Conservation (phyloP, 306 rosid genomes). For the Cicer yamashitae region DNA sequence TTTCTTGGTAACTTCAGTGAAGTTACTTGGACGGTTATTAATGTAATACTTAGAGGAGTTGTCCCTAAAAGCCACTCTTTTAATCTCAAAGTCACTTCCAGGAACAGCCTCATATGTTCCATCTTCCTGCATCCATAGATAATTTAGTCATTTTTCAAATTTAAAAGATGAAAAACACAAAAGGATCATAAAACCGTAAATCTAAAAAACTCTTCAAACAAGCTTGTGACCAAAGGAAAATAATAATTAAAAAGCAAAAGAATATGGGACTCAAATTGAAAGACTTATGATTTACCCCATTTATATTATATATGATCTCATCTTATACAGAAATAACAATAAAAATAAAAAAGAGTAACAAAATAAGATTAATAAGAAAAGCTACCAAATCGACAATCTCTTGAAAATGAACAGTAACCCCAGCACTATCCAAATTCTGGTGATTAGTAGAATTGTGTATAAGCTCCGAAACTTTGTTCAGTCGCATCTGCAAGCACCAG, state of each 20-base stretch:
- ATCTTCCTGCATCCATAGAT: slow-evolving; percentile 62
- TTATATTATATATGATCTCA: no score
- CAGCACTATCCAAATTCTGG: slow-evolving; percentile 95
- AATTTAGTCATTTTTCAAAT: slow-evolving; percentile 6
- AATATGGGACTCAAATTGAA: slow-evolving; percentile 8
- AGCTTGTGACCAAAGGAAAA: slow-evolving; percentile 13
- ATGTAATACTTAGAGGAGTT: slow-evolving; percentile 92
- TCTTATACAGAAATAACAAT: neutral
- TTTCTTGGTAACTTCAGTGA: slow-evolving; percentile 94
- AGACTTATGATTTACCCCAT: neutral
- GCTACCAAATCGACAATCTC: slow-evolving; percentile 86
- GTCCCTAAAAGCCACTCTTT: slow-evolving; percentile 88
- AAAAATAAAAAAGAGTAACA: neutral
- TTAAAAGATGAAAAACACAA: neutral
- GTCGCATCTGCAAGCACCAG: slow-evolving; percentile 69
- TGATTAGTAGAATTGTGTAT: slow-evolving; percentile 91
- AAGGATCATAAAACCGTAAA: neutral
- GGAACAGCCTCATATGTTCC: slow-evolving; percentile 77
- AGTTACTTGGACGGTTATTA: slow-evolving; percentile 81
- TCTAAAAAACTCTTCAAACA: slow-evolving; percentile 26
- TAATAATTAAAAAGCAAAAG: neutral
- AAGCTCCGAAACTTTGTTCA: slow-evolving; percentile 97
- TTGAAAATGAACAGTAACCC: slow-evolving; percentile 95
- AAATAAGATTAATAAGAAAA: slow-evolving; percentile 29
- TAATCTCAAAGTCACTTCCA: slow-evolving; percentile 85